Percentiles rank a stretch among this genome's conserved stretches.
Conservation (phyloP, 352 stramenopile genomes). For the Plasmopara muralis region DNA sequence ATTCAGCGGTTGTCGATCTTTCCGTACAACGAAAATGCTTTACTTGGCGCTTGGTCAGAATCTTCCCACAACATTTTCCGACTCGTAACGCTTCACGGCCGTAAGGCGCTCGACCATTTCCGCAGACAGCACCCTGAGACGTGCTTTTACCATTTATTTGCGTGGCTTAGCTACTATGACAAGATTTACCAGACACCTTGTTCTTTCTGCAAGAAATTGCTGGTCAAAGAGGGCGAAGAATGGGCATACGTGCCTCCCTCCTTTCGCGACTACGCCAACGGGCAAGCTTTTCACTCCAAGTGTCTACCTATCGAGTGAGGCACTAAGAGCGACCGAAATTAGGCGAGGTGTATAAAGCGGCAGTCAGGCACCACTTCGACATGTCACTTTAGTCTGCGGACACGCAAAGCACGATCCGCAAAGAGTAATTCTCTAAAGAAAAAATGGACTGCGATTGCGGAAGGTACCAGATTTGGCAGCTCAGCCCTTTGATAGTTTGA, state of each 20-base stretch:
- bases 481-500: no score
- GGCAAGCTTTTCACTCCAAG: conserved; percentile 78
- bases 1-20: conserved; percentile 77
- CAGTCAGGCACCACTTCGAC: no score
- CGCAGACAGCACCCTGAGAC: conserved; percentile 80
- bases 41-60: conserved; percentile 75
- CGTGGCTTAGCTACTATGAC: conserved; percentile 82
- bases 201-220: conserved; percentile 79
- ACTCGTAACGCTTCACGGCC: conserved; percentile 63
- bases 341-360: no score
- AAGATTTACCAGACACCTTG: conserved; percentile 86
- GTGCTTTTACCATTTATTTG: conserved; percentile 84
- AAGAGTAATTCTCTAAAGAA: no score
- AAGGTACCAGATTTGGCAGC: no score
- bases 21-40: conserved; percentile 71
- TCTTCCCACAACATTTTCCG: conserved; percentile 76
- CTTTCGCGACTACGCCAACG: conserved; percentile 80
- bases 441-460: no score
- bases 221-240: conserved; percentile 75
- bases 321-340: no score
- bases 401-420: no score
- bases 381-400: no score
- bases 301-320: conserved; percentile 58
- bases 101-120: conserved; percentile 78
- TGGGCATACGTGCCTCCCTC: conserved; percentile 75